A percentile compares a stretch with the other conserved stretches of the same genome.
phyloP scores from a whole-genome alignment of 495 filamentous ascomycete genomes.

The Aspergillus panamensis region DNA sequence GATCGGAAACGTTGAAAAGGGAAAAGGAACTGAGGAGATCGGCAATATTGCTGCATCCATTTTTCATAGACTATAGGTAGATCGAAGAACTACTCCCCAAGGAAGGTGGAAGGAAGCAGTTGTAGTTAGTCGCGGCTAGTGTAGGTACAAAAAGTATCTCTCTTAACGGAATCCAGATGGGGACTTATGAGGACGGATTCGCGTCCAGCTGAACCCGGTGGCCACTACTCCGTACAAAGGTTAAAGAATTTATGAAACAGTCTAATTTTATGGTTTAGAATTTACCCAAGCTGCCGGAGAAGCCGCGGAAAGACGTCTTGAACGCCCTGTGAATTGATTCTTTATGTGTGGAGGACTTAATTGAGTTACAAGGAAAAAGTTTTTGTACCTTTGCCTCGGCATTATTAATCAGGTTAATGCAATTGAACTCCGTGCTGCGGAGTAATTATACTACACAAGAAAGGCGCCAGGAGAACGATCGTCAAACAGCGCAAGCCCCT shows the following conservation, averaged over 20 bases:
- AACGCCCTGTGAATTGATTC: neutral
- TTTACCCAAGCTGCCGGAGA: conserved; percentile 7
- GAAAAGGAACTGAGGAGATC: too few species aligned
- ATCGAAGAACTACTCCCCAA: too few species aligned
- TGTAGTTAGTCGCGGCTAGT: too few species aligned
- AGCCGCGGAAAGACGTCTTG: neutral
- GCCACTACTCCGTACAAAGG: neutral
- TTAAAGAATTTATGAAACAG: neutral
- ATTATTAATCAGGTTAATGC: too few species aligned
- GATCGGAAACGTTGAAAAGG: too few species aligned
- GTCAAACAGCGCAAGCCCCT: neutral
- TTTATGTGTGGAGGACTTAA: too few species aligned
- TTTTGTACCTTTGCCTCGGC: too few species aligned
- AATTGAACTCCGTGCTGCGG: neutral
- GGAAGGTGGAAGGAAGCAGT: too few species aligned
- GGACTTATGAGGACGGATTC: neutral
- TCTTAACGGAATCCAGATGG: neutral
- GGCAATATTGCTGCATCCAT: too few species aligned
- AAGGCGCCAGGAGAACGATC: neutral
- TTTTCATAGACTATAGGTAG: too few species aligned
- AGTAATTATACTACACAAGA: neutral
- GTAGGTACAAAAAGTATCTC: neutral
- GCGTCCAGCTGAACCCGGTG: neutral
- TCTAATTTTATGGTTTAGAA: conserved; percentile 1
- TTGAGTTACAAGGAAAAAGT: too few species aligned